Conservation (phyloP, 495 filamentous ascomycete species). For the Hypomontagnella submonticulosa region DNA sequence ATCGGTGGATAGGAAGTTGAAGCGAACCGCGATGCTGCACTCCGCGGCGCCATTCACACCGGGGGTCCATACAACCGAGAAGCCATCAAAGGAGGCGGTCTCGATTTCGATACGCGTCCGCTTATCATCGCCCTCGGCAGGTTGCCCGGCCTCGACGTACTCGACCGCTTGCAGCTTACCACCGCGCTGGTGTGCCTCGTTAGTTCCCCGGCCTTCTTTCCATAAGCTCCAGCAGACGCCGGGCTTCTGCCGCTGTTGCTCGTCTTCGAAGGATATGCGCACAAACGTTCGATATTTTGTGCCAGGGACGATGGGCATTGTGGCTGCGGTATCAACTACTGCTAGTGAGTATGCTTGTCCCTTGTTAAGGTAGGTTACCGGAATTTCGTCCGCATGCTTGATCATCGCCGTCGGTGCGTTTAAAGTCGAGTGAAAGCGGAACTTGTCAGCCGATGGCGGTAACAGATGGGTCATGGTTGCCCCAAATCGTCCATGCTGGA, state of each 20-base stretch:
- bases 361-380: conserved; percentile 96
- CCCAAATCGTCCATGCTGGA: conserved; percentile 54
- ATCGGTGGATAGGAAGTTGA: conserved; percentile 98
- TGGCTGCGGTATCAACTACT: conserved; percentile 73
- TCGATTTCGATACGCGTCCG: conserved; percentile 82
- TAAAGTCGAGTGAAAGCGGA: conserved; percentile 89
- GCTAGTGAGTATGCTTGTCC: conserved; percentile 89
- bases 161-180: conserved; percentile 93
- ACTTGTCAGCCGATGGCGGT: conserved; percentile 68
- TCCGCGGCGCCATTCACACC: conserved; percentile 70
- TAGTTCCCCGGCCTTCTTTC: conserved; percentile 92
- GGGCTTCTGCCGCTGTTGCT: conserved; percentile 84
- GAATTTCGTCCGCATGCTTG: conserved; percentile 85
- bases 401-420: conserved; percentile 98
- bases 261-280: conserved; percentile 93
- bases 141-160: conserved; percentile 82
- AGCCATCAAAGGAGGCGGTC: conserved; percentile 87
- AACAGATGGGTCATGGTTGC: conserved; percentile 54
- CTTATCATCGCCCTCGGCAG: conserved; percentile 74
- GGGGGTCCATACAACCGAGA: conserved; percentile 88
- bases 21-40: conserved; percentile 86
- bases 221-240: conserved; percentile 91
- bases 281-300: conserved; percentile 85
- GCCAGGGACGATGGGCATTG: conserved; percentile 55
- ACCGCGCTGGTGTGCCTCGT: conserved; percentile 87